Base-by-base conservation (phyloP, 441 rosid species). In the Adansonia grandidieri region DNA sequence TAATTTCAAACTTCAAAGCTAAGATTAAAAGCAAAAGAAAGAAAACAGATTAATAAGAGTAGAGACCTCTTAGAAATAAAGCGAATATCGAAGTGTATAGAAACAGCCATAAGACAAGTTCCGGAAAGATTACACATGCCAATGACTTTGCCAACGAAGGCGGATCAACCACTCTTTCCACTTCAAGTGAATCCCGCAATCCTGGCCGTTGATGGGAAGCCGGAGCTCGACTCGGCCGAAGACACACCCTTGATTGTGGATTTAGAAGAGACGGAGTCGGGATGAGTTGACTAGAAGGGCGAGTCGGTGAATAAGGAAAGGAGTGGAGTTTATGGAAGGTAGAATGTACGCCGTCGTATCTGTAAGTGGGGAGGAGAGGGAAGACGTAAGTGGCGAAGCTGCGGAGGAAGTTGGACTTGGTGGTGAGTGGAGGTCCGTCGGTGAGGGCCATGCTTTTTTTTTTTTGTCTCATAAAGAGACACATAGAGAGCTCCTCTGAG, bases 51-150 rank as follows among this genome's bases (percentile, higher is more conserved):
- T 42, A 42, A 42, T 42, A 2, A 42, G 45, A 42, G 24, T 14
- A 67, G 28, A 37, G 44, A 94, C 97, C 97, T 89, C 75, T 89
- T 87, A 78, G 98, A 91, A 78, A 96, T 81, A 83, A 92, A 93
- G 77, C 97, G 98, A 73, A 94, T 82, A 71, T 92, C 91, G 73
- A 92, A 91, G 84, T 94, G 98, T 22, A 96, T 91, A 63, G 98
- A 92, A 62, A 94, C 98, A 44, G 97, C 97, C 97, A 92, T 92
- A 40, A 94, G 92, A 61, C 99, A 97, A 32, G 97, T 91, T 56
- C 98, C 98, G 5, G 97, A 91, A 67, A 94, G 98, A 81, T 96
- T 96, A 73, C 98, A 94, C 97, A 96, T 96, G 81, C 96, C 92
- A 65, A 96, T 92, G 47, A 94, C 99, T 87, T 92, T 98, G n/a